Conservation (phyloP, 345 rosid species). For the Cochlearia excelsa region DNA sequence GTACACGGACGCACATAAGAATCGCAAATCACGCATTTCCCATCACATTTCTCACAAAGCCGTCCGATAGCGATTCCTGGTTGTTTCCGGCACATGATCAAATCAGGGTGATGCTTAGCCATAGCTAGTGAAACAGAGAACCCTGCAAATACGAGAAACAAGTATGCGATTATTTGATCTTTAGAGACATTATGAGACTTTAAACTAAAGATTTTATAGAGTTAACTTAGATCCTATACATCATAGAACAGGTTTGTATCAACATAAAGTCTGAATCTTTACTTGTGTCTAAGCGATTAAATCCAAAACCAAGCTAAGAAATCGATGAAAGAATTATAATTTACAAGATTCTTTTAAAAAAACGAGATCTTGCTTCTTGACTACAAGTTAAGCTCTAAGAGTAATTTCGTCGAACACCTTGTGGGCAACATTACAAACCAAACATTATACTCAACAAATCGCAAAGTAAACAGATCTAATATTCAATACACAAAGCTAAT, state of each 20-base stretch:
- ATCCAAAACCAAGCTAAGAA: too few species aligned
- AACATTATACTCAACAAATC: too few species aligned
- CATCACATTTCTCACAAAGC: conserved; percentile 65
- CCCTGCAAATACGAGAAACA: conserved; percentile 5
- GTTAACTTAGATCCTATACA: too few species aligned
- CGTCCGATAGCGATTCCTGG: conserved; percentile 74
- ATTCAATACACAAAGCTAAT: too few species aligned
- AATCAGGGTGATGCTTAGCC: conserved; percentile 79
- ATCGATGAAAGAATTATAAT: too few species aligned
- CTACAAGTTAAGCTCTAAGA: neutral
- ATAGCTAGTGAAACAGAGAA: conserved; percentile 22
- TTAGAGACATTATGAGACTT: neutral
- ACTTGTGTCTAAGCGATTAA: too few species aligned
- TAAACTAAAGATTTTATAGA: too few species aligned
- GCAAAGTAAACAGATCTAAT: too few species aligned
- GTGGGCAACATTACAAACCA: neutral
- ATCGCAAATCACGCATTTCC: conserved; percentile 69
- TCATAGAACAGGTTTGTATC: too few species aligned
- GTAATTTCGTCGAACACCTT: conserved; percentile 33
- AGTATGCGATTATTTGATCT: neutral
- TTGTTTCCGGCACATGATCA: conserved; percentile 74
- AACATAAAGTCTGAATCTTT: too few species aligned
- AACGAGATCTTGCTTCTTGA: neutral
- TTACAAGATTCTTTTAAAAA: too few species aligned
- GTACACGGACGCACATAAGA: conserved; percentile 72